Conservation (phyloP, 768 basidiomycete genomes). For the Leucogyrophana mollusca region DNA sequence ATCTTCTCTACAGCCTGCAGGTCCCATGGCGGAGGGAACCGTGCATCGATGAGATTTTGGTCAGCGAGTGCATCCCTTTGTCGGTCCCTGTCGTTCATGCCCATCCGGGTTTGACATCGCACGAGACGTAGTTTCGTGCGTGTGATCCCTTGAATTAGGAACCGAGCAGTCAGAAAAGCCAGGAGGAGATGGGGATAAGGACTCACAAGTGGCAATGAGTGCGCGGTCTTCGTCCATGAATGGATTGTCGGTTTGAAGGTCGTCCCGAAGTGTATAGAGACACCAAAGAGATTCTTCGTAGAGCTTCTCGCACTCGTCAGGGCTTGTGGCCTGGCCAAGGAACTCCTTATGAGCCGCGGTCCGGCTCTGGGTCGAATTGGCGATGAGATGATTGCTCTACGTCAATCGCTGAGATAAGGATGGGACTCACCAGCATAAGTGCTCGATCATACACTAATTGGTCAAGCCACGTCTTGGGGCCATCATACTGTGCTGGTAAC, state of each 20-base stretch:
- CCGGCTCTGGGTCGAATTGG: slow-evolving; percentile 61
- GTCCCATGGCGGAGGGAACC: slow-evolving; percentile 73
- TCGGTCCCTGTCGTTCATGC: slow-evolving; percentile 71
- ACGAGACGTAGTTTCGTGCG: slow-evolving; percentile 82
- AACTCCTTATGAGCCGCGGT: slow-evolving; percentile 91
- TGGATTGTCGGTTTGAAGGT: slow-evolving; percentile 80
- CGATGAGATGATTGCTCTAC: not conserved
- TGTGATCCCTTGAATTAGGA: slow-evolving; percentile 63
- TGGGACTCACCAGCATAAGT: slow-evolving; percentile 66
- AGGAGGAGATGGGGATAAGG: not conserved
- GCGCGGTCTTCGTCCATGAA: slow-evolving; percentile 82
- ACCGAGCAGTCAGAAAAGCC: slow-evolving; percentile 5
- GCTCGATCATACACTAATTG: slow-evolving; percentile 93
- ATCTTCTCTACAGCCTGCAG: slow-evolving; percentile 37
- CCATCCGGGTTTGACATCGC: slow-evolving; percentile 73
- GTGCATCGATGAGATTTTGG: slow-evolving; percentile 73
- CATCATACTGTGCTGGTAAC: slow-evolving; percentile 80
- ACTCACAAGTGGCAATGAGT: slow-evolving; percentile 75
- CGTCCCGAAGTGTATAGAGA: slow-evolving; percentile 88
- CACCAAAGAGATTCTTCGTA: slow-evolving; percentile 97
- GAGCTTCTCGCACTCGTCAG: slow-evolving; percentile 86
- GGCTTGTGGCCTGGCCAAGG: slow-evolving; percentile 69
- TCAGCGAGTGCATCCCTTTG: slow-evolving; percentile 76
- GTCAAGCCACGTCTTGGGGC: slow-evolving; percentile 82
- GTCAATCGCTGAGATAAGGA: slow-evolving; percentile 1